A percentile compares a stretch with the other conserved stretches of the same genome.
These are phyloP conservation scores for Phytopythium cucurbitacearum DNA, from an alignment of 352 stramenopile genomes.

Conservation along the genomic window DNA sequence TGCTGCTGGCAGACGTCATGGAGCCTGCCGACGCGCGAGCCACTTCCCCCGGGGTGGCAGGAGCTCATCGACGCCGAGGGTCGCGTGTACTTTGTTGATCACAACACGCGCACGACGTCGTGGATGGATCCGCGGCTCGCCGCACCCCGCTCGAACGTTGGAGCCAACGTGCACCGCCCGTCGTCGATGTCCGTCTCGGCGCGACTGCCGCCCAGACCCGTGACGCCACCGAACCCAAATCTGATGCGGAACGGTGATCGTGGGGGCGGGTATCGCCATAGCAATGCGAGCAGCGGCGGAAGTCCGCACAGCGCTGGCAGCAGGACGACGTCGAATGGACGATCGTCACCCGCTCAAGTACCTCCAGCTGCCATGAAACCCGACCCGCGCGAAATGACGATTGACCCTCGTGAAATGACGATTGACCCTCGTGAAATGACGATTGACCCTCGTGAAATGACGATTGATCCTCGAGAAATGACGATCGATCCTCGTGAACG, in stretches of 20 bases:
- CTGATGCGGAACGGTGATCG: too few species aligned
- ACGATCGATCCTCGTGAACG: constrained; percentile 3
- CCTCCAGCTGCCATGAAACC: too few species aligned
- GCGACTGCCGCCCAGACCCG: too few species aligned
- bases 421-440: constrained; percentile 1
- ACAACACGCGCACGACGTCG: constrained; percentile 68
- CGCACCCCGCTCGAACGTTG: neutral
- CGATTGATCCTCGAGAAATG: constrained; percentile 4
- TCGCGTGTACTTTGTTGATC: constrained; percentile 81
- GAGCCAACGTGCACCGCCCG: neutral
- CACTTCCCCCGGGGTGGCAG: constrained; percentile 73
- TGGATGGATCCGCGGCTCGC: constrained; percentile 78
- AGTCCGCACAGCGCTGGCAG: neutral
- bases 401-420: neutral
- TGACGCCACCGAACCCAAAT: too few species aligned
- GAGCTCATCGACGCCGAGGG: constrained; percentile 72
- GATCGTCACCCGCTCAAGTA: too few species aligned
- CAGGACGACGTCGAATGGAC: neutral
- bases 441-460: constrained; percentile 4
- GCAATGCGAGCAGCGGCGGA: neutral
- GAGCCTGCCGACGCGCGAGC: constrained; percentile 61
- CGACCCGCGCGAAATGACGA: neutral
- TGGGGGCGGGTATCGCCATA: too few species aligned
- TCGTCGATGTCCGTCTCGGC: too few species aligned
- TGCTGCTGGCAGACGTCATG: constrained; percentile 57